Base-by-base conservation (phyloP, 495 filamentous ascomycete genomes). In the Aspergillus steynii region DNA sequence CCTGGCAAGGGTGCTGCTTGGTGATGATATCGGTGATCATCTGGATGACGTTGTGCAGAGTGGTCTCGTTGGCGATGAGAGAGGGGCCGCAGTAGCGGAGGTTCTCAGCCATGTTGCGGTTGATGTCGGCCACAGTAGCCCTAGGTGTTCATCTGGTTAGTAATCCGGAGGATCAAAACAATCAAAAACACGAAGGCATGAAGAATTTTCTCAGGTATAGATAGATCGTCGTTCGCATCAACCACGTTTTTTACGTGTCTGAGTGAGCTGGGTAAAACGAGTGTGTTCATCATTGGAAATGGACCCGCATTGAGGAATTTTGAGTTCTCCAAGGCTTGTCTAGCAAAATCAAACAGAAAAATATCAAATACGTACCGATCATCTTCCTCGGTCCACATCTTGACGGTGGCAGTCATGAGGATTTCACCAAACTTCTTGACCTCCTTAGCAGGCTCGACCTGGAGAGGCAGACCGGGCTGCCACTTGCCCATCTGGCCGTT, bases 251-350 rank as follows among this genome's bases (percentile, higher is more conserved):
- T 82, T 75, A 68, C 80, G 90, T 86, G 85, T 98, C 88, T 89
- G 89, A 96, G 94, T 97, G 94, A 97, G 93, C 92, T 97, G 93
- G 93, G 94, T 93, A 89, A 92, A 95, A 91, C 91, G 91, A 86
- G 75, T 75, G 76, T 75, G 77, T 61, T 96, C 91, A 96, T 98
- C 93, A 94, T 93, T 73, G 66, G 68, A 73, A 65, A 27, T 27
- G 26, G 37, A 28, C 27, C 15, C 12, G 27, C 26, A 10, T 9
- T 29, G 56, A 42, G 50, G 25, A 29, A 5, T 2, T 37, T 53
- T 25, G 26, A 37, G 25, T 27, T 47, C 25, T 60, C 8, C 47
- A 34, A 52, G 42, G 70, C 68, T 25, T 59, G 31, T 45, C 14
- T 6, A 52, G 62, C 29, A 61, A 62, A 58, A 57, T 37, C 45